Evolutionary conservation across 768 basidiomycete species (phyloP).

Genomic region (Mycena galericulata): DNA sequence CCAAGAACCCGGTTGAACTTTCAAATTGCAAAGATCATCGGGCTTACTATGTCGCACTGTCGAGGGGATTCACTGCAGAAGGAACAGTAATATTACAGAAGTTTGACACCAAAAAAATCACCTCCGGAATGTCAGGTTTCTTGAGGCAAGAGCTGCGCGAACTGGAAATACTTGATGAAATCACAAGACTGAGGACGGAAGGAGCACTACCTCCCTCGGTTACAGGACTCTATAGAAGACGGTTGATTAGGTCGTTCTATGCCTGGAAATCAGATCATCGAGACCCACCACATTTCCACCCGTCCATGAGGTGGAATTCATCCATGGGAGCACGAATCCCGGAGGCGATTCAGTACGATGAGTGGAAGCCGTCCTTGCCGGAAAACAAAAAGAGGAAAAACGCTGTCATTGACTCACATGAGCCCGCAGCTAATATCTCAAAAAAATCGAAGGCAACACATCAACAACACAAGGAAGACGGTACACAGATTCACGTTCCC

Average conservation of each 20-base stretch:
- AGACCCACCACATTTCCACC: background rate
- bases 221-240: background rate
- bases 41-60: background rate
- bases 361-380: background rate
- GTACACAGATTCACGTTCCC: too few species aligned
- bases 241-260: background rate
- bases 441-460: too few species aligned
- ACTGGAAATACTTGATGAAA: background rate
- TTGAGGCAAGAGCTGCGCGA: background rate
- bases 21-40: background rate
- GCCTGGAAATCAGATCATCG: background rate
- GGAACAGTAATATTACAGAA: background rate
- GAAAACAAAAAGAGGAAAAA: background rate
- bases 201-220: background rate
- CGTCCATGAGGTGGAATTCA: background rate
- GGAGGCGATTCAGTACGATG: background rate
- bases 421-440: too few species aligned
- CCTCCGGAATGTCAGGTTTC: background rate
- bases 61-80: background rate
- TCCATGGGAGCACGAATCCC: background rate
- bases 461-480: too few species aligned
- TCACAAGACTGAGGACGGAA: background rate
- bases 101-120: background rate
- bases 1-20: background rate
- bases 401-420: too few species aligned